phyloP scores from a whole-genome alignment of 257 asterid genomes.

The Anisodus tanguticus region DNA sequence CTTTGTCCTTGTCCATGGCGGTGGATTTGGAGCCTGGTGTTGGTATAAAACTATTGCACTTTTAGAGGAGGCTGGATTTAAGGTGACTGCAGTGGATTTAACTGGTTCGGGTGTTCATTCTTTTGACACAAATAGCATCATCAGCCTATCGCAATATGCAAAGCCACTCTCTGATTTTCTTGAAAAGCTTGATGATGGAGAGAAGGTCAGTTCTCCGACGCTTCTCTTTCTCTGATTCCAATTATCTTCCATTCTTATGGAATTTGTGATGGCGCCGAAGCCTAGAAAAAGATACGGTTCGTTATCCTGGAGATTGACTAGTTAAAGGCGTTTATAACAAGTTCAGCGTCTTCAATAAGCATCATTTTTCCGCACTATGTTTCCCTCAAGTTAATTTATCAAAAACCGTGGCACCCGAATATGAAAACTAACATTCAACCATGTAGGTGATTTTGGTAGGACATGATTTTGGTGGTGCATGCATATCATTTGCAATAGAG shows the following conservation, averaged over 20 bases:
- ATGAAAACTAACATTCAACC: neutral
- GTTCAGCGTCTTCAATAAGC: neutral
- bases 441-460: constrained; percentile 92
- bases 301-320: too few relatives aligned
- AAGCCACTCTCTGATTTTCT: constrained; percentile 77
- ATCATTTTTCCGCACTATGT: neutral
- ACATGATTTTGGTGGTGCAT: constrained; percentile 95
- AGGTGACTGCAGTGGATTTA: constrained; percentile 91
- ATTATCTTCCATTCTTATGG: too few relatives aligned
- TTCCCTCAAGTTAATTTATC: neutral
- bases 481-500: constrained; percentile 90
- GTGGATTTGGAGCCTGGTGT: constrained; percentile 99
- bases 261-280: too few relatives aligned
- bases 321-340: neutral
- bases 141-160: constrained; percentile 78
- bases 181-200: constrained; percentile 69
- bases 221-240: neutral
- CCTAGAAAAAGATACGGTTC: too few relatives aligned
- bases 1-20: constrained; percentile 97
- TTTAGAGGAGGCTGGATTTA: constrained; percentile 81
- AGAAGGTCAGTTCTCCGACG: constrained; percentile 59
- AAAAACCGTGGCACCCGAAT: neutral
- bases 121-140: constrained; percentile 74
- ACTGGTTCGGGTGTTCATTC: constrained; percentile 95
- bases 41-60: constrained; percentile 97